Evolutionary conservation across 108 stramenopile species (phyloP).

Genomic region (Nitzschia sp.): DNA sequence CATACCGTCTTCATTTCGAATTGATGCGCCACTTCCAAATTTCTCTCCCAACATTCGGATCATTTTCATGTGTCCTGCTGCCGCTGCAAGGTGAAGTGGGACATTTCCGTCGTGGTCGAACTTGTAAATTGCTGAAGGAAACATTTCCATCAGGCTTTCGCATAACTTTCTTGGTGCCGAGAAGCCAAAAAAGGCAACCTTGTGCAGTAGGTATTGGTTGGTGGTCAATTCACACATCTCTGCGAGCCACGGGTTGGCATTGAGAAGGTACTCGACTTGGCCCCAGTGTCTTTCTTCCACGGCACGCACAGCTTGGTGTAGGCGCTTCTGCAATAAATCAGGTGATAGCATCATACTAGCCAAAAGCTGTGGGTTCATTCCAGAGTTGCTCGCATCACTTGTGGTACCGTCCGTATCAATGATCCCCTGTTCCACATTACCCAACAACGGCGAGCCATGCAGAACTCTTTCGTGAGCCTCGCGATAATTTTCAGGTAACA

Average conservation of each 20-base stretch:
- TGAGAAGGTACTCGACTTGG: conserved; percentile 68
- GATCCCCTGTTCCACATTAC: conserved; percentile 33
- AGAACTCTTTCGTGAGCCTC: conserved; percentile 16
- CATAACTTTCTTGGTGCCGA: conserved; percentile 61
- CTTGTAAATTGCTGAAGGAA: conserved; percentile 73
- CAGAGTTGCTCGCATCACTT: conserved; percentile 47
- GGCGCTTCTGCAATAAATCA: conserved; percentile 73
- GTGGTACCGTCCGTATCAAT: conserved; percentile 78
- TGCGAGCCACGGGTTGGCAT: conserved; percentile 83
- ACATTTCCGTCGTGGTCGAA: conserved; percentile 86
- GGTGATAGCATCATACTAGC: conserved; percentile 75
- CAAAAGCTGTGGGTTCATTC: conserved; percentile 37
- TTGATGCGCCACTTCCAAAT: conserved; percentile 81
- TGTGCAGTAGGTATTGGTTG: conserved; percentile 79
- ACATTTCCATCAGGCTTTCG: conserved; percentile 54
- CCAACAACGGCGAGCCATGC: conserved; percentile 17
- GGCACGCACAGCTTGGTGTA: conserved; percentile 75
- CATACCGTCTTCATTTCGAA: conserved; percentile 86
- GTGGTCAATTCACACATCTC: conserved; percentile 87
- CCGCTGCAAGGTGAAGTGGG: conserved; percentile 83
- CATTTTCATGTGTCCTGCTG: conserved; percentile 75
- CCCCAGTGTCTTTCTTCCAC: conserved; percentile 82
- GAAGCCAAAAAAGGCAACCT: conserved; percentile 71
- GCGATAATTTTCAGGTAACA: conserved; percentile 21
- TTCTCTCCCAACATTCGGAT: conserved; percentile 66